phyloP scores from a whole-genome alignment of 768 basidiomycete species.

The Cystobasidium tubakii region DNA sequence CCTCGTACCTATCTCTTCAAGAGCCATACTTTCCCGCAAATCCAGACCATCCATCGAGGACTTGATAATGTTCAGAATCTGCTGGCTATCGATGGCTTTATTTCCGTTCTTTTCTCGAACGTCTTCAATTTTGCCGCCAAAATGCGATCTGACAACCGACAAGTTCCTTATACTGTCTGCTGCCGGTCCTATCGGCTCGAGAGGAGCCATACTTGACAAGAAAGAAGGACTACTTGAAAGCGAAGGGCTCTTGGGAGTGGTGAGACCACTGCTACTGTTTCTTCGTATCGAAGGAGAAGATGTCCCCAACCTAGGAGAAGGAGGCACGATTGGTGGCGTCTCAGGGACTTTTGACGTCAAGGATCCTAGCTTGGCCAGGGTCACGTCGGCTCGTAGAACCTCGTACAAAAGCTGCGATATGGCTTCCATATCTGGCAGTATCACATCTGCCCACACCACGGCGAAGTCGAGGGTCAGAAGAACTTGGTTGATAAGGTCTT shows the following conservation, averaged over 20 bases:
- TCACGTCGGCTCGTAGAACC: slow-evolving; percentile 21
- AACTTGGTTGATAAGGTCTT: slow-evolving; percentile 26
- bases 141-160: slow-evolving; percentile 17
- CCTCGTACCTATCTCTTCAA: slow-evolving; percentile 23
- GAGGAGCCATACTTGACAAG: background rate
- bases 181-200: slow-evolving; percentile 12
- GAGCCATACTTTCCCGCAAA: slow-evolving; percentile 32
- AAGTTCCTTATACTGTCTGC: slow-evolving; percentile 31
- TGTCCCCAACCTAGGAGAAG: slow-evolving; percentile 15
- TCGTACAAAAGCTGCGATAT: slow-evolving; percentile 23
- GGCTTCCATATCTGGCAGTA: slow-evolving; percentile 17
- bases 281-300: background rate
- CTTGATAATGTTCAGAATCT: slow-evolving; percentile 31
- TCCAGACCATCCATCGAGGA: slow-evolving; percentile 34
- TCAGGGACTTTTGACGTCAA: background rate
- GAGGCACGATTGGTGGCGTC: background rate
- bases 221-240: slow-evolving; percentile 8
- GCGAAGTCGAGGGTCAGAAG: slow-evolving; percentile 28
- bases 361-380: slow-evolving; percentile 18
- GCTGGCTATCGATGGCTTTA: slow-evolving; percentile 9
- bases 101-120: slow-evolving; percentile 8
- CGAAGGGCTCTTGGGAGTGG: slow-evolving; percentile 31
- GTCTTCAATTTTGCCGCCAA: slow-evolving; percentile 28
- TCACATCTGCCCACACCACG: slow-evolving; percentile 30
- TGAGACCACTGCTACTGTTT: background rate